Base-by-base conservation (phyloP, 1,284 basidiomycete species). In the Xerocomus amazonicus region DNA sequence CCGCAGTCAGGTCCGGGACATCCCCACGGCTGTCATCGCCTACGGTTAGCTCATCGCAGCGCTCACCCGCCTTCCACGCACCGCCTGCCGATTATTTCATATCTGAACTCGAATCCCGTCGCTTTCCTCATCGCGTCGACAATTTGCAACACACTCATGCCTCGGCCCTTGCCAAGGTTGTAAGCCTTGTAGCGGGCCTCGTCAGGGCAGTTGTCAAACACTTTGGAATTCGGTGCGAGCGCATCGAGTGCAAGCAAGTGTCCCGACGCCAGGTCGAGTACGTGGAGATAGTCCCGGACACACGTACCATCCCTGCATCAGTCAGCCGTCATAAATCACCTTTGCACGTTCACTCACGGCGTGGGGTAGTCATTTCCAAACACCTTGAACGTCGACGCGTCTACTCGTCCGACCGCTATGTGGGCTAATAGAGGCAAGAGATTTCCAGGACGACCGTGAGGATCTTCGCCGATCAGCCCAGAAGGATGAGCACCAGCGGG, bases 361-460 rank as follows among this genome's bases (percentile, higher is more conserved):
- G 96, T 99, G 27, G 95, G 94, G 71, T 97, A 99, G 72, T 99
- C 94, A 67, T 97, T 92, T 43, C 97, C 97, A 66, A 98, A 99
- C 12, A 99, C 91, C 67, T 94, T 90, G 50, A 99, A 76, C 7
- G 81, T 84, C 9, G 82, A 73, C 52, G 90, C 84, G 57, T 87
- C 83, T 61, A 95, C 83, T 56, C 93, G 86, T 37, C 97, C 97
- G 47, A 94, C 76, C 3, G 97, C 95, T 81, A 99, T 98, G 52
- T 97, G 94, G 5, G 94, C 90, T 37, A 99, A 83, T 8, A 99
- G 75, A 12, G 97, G 97, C 32, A 99, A 75, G 28, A 99, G 80
- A 71, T 99, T 99, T 52, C 92, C 93, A 6, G 97, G 97, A 56
- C 92, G 87, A 47, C 97, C 97, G 46, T 82, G 80, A 9, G 97